Evolutionary conservation across 257 asterid species (phyloP), one percentile per base, ranked within the genome.

Genomic region (Verbena officinalis): DNA sequence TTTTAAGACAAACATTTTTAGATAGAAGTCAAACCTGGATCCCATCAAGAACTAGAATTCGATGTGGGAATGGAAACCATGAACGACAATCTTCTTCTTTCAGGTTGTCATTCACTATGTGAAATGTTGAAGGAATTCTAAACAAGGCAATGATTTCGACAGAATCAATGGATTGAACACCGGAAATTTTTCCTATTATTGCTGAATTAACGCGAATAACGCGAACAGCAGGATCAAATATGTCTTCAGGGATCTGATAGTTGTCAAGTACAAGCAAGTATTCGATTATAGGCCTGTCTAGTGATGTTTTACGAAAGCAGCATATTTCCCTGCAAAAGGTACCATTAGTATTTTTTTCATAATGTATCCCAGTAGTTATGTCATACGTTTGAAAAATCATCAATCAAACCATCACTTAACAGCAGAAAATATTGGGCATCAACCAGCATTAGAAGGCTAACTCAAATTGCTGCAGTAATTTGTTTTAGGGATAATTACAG

Each of bases 31-130:
- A 36, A 57, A 90, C 97, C 97, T 90, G 99, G 67, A 94, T 84
- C 16, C 96, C 91, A 44, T 90, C 97, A 69, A 94, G 99, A 77
- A 90, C 95, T 24, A 94, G 92, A 75, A 94, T 73, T 22, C 97
- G 87, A 68, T 72, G 83, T 16, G 90, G 83, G 62, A 22, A 63
- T 39, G 94, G 38, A 70, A 88, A 84, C 85, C 82, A 78, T 44
- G 71, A 38, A 24, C 11, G 61, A 33, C 69, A 80, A 73, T 81
- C 85, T 69, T 66, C 80, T 23, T 76, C 81, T 34, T 62, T 75
- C 38, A 57, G 67, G 61, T 55, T 54, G 60, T 69, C 66, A 53
- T 54, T 73, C 52, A 77, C 50, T 16, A 36, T 63, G 55, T 69
- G 85, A 80, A 84, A 94, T 27, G 87, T 81, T 60, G 92, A 74